Conservation (phyloP, 139 green algal species). For the Mychonastes homosphaera region DNA sequence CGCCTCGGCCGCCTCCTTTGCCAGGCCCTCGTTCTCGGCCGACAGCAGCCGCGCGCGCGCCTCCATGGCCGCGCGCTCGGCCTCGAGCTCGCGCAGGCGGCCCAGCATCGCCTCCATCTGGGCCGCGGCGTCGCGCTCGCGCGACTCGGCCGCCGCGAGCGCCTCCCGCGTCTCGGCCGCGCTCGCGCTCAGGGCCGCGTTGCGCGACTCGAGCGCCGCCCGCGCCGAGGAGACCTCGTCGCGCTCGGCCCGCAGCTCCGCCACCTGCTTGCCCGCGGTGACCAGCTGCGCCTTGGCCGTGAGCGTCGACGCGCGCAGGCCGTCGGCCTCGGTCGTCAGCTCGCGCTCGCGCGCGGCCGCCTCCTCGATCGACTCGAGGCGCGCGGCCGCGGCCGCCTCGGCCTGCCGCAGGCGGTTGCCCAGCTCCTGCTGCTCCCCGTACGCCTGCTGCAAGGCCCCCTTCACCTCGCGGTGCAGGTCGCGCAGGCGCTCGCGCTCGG, state of each 20-base stretch:
- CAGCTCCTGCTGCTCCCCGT: conserved; percentile 16
- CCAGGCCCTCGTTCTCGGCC: conserved; percentile 17
- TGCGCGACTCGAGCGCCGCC: conserved; percentile 4
- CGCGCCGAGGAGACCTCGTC: conserved; percentile 13
- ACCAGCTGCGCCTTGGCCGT: conserved; percentile 21
- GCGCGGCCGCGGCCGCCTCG: not conserved
- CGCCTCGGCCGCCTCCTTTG: too few species aligned
- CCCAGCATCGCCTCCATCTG: conserved; percentile 6
- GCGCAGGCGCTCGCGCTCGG: conserved; percentile 10
- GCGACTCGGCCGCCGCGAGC: conserved; percentile 7
- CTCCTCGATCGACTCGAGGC: conserved; percentile 6
- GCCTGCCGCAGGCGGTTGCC: conserved; percentile 7
- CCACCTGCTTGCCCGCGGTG: conserved; percentile 14
- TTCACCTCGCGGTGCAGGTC: conserved; percentile 20
- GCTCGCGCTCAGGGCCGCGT: conserved; percentile 8
- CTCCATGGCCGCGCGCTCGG: conserved; percentile 17
- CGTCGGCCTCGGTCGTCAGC: conserved; percentile 8
- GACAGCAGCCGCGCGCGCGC: conserved; percentile 11
- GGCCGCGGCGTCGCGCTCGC: conserved; percentile 3
- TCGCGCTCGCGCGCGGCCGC: conserved; percentile 11
- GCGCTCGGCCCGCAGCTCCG: conserved; percentile 7
- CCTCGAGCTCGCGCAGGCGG: conserved; percentile 16
- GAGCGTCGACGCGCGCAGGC: conserved; percentile 11
- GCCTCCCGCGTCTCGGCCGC: conserved; percentile 13
- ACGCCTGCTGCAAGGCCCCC: conserved; percentile 13